Evolutionary conservation across 345 rosid genomes (phyloP), one percentile per base, ranked within the genome.

Genomic region (Eucalyptus sp.): DNA sequence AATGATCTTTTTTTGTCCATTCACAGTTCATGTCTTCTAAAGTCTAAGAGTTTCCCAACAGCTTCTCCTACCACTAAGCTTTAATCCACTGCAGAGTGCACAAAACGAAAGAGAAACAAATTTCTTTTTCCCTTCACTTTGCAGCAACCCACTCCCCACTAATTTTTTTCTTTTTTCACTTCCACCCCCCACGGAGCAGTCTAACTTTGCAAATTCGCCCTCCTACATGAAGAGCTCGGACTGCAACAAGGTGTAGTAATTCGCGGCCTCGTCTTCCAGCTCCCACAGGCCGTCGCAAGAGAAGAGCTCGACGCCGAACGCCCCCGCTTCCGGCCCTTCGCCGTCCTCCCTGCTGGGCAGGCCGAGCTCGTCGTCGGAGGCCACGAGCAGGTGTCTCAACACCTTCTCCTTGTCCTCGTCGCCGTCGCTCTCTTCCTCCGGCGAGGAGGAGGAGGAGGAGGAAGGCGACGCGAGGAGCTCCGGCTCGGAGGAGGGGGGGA

Each of bases 321-420:
- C 37, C 12, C 71, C 64, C 46, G 16, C 17, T 20, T 25, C 87
- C 51, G 44, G 20, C 86, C 43, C 29, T 66, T 44, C 89, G 41
- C 17, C 87, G 41, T 24, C 85, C 11, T 86, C 90, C 25, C 85
- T 33, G 68, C 83, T 89, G 15, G 90, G 90, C 33, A 89, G 79
- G 86, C 90, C 90, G 71, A 89, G 90, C 90, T 89, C 90, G 87
- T 89, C 90, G 86, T 89, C 90, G 87, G 90, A 89, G 86, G 90
- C 90, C 86, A 87, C 90, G 46, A 89, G 90, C 84, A 89, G 76
- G 87, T 87, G 88, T 68, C 90, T 52, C 31, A 89, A n/a, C 17
- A 87, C 90, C 80, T 86, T 89, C 79, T 89, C 90, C 56, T 62
- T 89, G 41, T 87, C 89, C 29, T 89, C 90, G 44, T 60, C 87